Evolutionary conservation across 2,329 filamentous ascomycete species (phyloP).

Genomic region (Zymoseptoria pseudotritici): DNA sequence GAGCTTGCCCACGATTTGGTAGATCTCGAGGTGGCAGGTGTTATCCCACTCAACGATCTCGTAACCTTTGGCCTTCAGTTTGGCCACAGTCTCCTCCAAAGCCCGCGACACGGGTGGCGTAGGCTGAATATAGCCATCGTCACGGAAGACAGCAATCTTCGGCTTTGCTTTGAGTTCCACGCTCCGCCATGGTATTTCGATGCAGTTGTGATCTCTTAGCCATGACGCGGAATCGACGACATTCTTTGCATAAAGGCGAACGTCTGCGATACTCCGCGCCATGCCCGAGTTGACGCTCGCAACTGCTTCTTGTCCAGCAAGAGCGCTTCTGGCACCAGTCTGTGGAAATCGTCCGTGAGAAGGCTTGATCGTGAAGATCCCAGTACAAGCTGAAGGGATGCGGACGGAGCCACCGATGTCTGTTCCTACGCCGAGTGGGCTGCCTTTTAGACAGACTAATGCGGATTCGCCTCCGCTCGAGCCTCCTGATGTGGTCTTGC

Average conservation of each 20-base stretch:
- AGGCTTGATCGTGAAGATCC: constrained; percentile 50
- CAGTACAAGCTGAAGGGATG: constrained; percentile 50
- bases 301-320: constrained; percentile 59
- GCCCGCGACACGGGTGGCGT: constrained; percentile 54
- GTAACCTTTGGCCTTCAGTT: constrained; percentile 45
- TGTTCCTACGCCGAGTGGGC: constrained; percentile 54
- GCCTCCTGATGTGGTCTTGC: constrained; percentile 54
- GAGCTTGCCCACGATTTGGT: constrained; percentile 41
- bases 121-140: constrained; percentile 53
- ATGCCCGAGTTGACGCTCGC: constrained; percentile 58
- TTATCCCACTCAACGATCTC: constrained; percentile 52
- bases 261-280: constrained; percentile 48
- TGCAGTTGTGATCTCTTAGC: constrained; percentile 44
- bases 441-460: constrained; percentile 53
- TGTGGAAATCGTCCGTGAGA: constrained; percentile 56
- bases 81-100: constrained; percentile 47
- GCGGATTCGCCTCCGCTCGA: constrained; percentile 62
- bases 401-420: constrained; percentile 56
- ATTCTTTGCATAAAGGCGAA: constrained; percentile 36
- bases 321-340: constrained; percentile 46
- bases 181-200: constrained; percentile 48
- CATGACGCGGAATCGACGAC: constrained; percentile 43
- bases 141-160: constrained; percentile 54
- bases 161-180: constrained; percentile 42
- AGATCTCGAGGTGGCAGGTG: constrained; percentile 45